Evolutionary conservation across 345 rosid species (phyloP), one percentile per base, ranked within the genome.

Genomic region (Populus davidiana): DNA sequence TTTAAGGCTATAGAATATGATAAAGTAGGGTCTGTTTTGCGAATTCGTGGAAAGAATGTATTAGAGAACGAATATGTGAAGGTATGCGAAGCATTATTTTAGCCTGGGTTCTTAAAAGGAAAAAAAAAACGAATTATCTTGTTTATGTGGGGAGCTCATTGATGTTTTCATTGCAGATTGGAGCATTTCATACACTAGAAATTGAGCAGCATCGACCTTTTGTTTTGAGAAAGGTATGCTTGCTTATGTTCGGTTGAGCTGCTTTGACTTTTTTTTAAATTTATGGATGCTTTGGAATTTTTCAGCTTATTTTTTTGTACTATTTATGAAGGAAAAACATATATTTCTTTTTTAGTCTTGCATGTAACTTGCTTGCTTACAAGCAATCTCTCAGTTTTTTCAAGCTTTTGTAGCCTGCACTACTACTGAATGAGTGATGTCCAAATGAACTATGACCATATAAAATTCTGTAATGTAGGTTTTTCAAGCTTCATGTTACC

Each of bases 161-260:
- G 41, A 67, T 66, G 50, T 74, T 79, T 74, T 70, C 29, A 4
- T 78, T 47, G 72, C 88, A 95, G 99, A 92, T 95, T 70, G 99
- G 99, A 71, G 96, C 95, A 18, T 95, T 89, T 76, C 99, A 95
- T 83, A 95, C 99, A 71, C 79, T 95, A 76, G 97, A 93, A 78
- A 77, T 95, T 61, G 98, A 91, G 78, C 87, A 85, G 82, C 91
- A 93, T 47, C 92, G 99, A 47, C 88, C 96, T 61, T 95, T 93
- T 87, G 97, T 92, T 8, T 80, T 95, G 63, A 88, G 94, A 88
- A 95, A 95, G 98, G 99, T 93, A 81, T 20, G 64, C 11, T 67
- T 20, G 59, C 11, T 67, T 62, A 62, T 68, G 49, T 23, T 68
- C 7, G 5, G 67, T 63, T 21, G 67, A n/a, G 29, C 29, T 47